Percentiles rank a stretch among this genome's conserved stretches.
Evolutionary conservation across 768 basidiomycete species (phyloP).

Genomic region (Boletus reticuloceps): DNA sequence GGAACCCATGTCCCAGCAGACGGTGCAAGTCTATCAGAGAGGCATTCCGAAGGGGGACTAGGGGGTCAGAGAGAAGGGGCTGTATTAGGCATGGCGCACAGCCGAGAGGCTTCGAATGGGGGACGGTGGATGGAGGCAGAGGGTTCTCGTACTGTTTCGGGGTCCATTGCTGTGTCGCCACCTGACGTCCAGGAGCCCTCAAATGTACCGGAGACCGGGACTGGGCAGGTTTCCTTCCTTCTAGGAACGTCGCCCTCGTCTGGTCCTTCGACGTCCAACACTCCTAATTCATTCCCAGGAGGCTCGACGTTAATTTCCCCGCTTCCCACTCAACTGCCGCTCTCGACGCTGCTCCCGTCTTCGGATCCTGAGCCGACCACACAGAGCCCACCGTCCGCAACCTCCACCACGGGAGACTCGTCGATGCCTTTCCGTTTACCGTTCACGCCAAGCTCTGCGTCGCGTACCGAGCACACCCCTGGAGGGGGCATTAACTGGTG

Average conservation of each 20-base stretch:
- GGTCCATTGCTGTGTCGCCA: conserved; percentile 22
- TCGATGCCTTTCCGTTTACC: conserved; percentile 33
- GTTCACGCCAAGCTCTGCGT: conserved; percentile 28
- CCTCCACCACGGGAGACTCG: conserved; percentile 13
- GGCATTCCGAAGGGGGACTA: not conserved
- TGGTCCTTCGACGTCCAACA: conserved; percentile 4
- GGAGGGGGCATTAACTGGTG: conserved; percentile 70
- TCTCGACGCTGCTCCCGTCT: conserved; percentile 2
- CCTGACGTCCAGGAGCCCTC: conserved; percentile 17
- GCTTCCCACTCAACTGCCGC: not conserved
- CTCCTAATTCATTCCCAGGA: conserved; percentile 6
- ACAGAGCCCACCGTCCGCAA: not conserved
- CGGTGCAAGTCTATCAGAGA: not conserved
- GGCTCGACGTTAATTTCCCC: not conserved
- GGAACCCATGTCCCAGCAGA: not conserved
- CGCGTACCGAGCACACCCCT: conserved; percentile 37
- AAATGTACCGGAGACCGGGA: conserved; percentile 18
- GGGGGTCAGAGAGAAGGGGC: conserved; percentile 10
- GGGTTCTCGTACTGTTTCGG: conserved; percentile 20
- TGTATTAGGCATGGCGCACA: conserved; percentile 18
- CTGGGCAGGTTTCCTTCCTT: conserved; percentile 10
- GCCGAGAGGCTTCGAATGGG: conserved; percentile 16
- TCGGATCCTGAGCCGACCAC: not conserved
- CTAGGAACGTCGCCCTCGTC: conserved; percentile 13
- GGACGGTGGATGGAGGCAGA: conserved; percentile 19